Conservation (phyloP, 2,329 filamentous ascomycete species). For the Orbilia quercus region DNA sequence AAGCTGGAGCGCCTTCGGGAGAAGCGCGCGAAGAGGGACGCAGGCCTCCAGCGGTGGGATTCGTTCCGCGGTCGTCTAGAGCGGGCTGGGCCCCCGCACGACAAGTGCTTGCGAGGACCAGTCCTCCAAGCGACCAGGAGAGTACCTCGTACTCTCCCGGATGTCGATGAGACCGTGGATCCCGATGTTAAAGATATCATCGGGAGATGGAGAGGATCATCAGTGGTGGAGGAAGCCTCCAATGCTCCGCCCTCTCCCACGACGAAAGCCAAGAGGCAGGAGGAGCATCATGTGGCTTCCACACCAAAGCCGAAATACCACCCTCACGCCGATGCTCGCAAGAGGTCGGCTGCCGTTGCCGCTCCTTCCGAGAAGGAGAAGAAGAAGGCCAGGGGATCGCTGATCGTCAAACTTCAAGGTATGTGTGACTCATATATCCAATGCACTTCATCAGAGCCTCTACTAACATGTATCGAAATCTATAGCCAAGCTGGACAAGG, state of each 20-base stretch:
- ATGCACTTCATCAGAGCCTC: not conserved
- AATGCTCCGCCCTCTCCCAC: conserved; percentile 21
- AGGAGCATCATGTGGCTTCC: not conserved
- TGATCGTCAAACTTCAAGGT: conserved; percentile 5
- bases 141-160: not conserved
- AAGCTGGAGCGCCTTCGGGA: conserved; percentile 6
- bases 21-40: not conserved
- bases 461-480: not conserved
- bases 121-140: not conserved
- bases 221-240: conserved; percentile 17
- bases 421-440: not conserved
- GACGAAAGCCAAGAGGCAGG: not conserved
- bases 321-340: conserved; percentile 1
- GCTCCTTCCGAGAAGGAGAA: not conserved
- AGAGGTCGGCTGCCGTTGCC: not conserved
- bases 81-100: conserved; percentile 9
- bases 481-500: conserved; percentile 6
- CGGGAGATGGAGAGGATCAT: conserved; percentile 18
- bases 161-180: not conserved
- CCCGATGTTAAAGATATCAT: conserved; percentile 30
- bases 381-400: conserved; percentile 17
- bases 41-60: not conserved
- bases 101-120: conserved; percentile 25
- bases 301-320: conserved; percentile 27
- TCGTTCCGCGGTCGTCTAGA: conserved; percentile 30